Evolutionary conservation across 805 yeast genomes (phyloP), one percentile per base, ranked within the genome.

Genomic region (Millerago galiae): DNA sequence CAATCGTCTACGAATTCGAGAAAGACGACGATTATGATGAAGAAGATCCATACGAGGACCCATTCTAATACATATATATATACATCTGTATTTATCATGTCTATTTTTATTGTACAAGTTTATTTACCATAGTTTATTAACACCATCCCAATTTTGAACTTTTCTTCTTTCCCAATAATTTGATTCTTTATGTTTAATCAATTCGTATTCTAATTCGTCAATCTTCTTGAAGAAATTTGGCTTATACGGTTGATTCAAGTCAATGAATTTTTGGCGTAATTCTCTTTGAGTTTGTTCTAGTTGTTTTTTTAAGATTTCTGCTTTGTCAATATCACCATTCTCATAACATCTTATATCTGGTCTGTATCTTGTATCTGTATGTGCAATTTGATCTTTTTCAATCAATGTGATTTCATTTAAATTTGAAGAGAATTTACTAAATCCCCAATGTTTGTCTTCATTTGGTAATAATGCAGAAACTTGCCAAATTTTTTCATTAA

Each of bases 1-100:
- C 99, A 1, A 90, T 93, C 51, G 95, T 91, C 4, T 91, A 91
- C 58, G 93, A 93, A 58, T 93, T 81, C 59, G 98, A 93, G 55
- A 87, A 90, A 58, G 98, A 91, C 61, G 99, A 91, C 60, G 99
- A 91, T 61, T 91, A 90, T 58, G 99, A 91, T 57, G 99, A 91
- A 60, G 98, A 93, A 54, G 99, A 91, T 62, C 97, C 98, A 0
- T 91, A 81, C 56, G 99, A 91, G 59, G 98, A 91, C 58, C 98
- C 98, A 6, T 89, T 88, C 56, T 89, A 62, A 61, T 14, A n/a
- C 14, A 29, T 29, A 29, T n/a, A 8, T 8, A 29, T 31, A 25
- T 30, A 12, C 3, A 21, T 17, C 26, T 29, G 25, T 40, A 17
- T n/a, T 27, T 18, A 28, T 9, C 34, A 15, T 28, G 25, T 14